Percentiles rank a stretch among this genome's conserved stretches.
These are phyloP conservation scores for Prototheca cutis DNA, from an alignment of 163 green algal genomes.

Conservation along the genomic window DNA sequence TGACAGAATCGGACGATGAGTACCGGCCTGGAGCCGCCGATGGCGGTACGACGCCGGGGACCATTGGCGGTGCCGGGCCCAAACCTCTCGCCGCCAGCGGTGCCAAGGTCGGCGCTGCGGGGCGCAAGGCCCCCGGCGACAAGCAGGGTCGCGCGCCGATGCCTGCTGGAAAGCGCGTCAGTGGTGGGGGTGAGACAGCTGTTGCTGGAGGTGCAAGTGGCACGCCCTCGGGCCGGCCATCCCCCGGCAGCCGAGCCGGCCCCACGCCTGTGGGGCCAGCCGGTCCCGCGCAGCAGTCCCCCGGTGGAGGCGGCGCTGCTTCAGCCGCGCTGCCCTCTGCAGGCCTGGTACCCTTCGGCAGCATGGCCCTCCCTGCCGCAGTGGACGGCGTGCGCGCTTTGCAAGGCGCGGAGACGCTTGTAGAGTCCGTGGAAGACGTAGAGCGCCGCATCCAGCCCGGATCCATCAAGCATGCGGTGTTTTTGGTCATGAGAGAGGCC, in stretches of 20 bases:
- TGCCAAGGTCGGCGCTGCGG: not conserved
- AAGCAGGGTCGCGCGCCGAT: too few relatives aligned
- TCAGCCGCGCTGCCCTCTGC: too few relatives aligned
- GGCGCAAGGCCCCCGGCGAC: too few relatives aligned
- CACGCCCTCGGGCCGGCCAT: not conserved
- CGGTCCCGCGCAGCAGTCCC: too few relatives aligned
- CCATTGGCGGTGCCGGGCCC: not conserved
- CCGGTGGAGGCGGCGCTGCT: too few relatives aligned
- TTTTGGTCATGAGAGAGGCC: conserved; percentile 23
- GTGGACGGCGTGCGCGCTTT: not conserved
- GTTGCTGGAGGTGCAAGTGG: too few relatives aligned
- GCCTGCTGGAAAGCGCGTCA: too few relatives aligned
- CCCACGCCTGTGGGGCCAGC: not conserved
- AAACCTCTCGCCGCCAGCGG: not conserved
- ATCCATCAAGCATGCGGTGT: conserved; percentile 29
- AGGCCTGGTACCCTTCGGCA: not conserved
- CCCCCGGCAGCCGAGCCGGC: not conserved
- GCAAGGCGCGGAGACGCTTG: not conserved
- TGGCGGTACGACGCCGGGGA: not conserved
- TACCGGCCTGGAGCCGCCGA: not conserved
- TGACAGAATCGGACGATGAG: conserved; percentile 3
- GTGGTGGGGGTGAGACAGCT: too few relatives aligned
- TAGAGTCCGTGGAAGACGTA: conserved; percentile 27
- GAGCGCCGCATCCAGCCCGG: conserved; percentile 23
- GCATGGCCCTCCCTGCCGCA: not conserved